Evolutionary conservation across 768 basidiomycete genomes (phyloP).

Genomic region (Lactarius tabidus): DNA sequence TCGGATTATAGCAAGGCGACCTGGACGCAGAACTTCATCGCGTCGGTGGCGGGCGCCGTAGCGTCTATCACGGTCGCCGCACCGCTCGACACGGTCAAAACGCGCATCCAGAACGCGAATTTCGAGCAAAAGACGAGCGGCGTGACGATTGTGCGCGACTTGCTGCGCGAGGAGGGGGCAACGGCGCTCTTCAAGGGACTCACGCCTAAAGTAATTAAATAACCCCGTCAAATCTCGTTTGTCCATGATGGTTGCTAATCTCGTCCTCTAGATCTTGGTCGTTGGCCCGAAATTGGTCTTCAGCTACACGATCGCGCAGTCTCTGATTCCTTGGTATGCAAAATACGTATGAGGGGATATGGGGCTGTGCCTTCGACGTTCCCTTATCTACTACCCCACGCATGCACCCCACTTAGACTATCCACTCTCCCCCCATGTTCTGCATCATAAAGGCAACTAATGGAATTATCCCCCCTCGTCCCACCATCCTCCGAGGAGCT

Average conservation of each 20-base stretch:
- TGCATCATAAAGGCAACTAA: not conserved
- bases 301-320: constrained; percentile 96
- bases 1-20: constrained; percentile 92
- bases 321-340: constrained; percentile 87
- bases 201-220: constrained; percentile 75
- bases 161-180: constrained; percentile 81
- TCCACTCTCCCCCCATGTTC: not conserved
- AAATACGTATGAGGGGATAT: constrained; percentile 26
- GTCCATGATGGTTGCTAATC: not conserved
- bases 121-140: constrained; percentile 85
- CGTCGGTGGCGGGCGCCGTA: constrained; percentile 89
- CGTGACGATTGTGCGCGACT: constrained; percentile 73
- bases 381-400: not conserved
- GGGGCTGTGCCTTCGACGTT: not conserved
- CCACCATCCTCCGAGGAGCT: not conserved
- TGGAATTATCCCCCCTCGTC: not conserved
- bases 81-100: constrained; percentile 94
- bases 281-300: constrained; percentile 98
- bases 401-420: not conserved
- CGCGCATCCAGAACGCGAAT: constrained; percentile 97
- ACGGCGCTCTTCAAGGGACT: constrained; percentile 93
- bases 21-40: constrained; percentile 95
- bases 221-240: not conserved
- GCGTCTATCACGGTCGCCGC: constrained; percentile 95
- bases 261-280: constrained; percentile 66